Conservation (phyloP, 805 yeast genomes). For the Phaffomyces antillensis region DNA sequence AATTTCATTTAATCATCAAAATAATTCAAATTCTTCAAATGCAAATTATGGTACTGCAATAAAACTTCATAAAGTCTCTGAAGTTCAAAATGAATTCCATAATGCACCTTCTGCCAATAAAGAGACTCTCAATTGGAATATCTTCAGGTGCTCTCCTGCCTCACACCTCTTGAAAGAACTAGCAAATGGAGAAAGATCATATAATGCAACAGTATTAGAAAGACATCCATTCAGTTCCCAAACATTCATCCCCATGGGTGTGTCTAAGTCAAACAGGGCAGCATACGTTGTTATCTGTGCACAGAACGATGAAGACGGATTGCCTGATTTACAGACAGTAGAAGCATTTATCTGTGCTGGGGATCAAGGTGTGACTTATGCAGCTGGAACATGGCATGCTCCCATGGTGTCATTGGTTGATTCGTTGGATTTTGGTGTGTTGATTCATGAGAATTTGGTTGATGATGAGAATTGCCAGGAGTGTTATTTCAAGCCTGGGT, state of each 20-base stretch:
- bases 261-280: slow-evolving; percentile 29
- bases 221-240: slow-evolving; percentile 88
- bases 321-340: slow-evolving; percentile 57
- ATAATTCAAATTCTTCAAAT: slow-evolving; percentile 34
- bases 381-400: slow-evolving; percentile 83
- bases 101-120: slow-evolving; percentile 38
- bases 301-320: slow-evolving; percentile 32
- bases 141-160: slow-evolving; percentile 78
- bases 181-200: slow-evolving; percentile 8
- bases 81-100: slow-evolving; percentile 46
- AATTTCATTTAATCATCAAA: slow-evolving; percentile 71
- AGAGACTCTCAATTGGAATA: slow-evolving; percentile 68
- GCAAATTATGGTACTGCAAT: slow-evolving; percentile 96
- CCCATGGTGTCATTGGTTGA: slow-evolving; percentile 85
- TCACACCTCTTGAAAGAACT: slow-evolving; percentile 34
- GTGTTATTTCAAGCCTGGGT: slow-evolving; percentile 59
- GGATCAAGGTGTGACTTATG: slow-evolving; percentile 86
- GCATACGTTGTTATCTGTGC: slow-evolving; percentile 85
- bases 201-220: slow-evolving; percentile 57
- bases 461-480: slow-evolving; percentile 80
- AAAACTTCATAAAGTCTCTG: slow-evolving; percentile 68
- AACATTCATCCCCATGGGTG: slow-evolving; percentile 91
- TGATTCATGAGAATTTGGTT: slow-evolving; percentile 78
- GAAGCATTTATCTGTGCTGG: slow-evolving; percentile 73
- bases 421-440: slow-evolving; percentile 75